Conservation (phyloP, 768 basidiomycete genomes). For the Xerocomus brunneocitrinus region DNA sequence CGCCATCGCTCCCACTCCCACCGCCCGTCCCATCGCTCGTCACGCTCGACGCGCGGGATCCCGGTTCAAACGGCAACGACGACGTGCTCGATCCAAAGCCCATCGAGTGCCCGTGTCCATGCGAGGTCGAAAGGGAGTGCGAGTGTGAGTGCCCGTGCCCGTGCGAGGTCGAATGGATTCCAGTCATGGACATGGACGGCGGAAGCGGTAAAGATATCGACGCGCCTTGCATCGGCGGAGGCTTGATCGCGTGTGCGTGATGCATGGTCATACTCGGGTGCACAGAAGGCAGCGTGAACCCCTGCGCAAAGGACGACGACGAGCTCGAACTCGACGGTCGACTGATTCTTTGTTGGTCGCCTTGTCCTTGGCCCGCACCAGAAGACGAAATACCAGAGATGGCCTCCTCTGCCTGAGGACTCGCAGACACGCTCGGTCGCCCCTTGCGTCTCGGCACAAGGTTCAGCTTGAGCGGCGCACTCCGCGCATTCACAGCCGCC, state of each 20-base stretch:
- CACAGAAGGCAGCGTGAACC: constrained; percentile 30
- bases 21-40: constrained; percentile 30
- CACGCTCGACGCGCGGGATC: constrained; percentile 30
- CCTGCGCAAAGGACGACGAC: constrained; percentile 38
- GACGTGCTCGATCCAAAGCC: constrained; percentile 4
- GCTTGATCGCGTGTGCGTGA: constrained; percentile 17
- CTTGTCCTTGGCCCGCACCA: constrained; percentile 1
- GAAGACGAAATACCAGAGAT: not conserved
- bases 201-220: constrained; percentile 35
- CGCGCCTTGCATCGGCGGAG: constrained; percentile 24
- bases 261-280: not conserved
- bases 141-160: not conserved
- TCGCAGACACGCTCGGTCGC: constrained; percentile 14
- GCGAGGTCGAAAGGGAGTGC: not conserved
- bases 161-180: constrained; percentile 6
- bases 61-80: constrained; percentile 19
- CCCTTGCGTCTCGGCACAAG: constrained; percentile 42
- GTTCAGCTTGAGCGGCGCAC: constrained; percentile 55
- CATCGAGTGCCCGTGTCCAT: not conserved
- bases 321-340: constrained; percentile 38
- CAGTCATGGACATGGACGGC: constrained; percentile 15
- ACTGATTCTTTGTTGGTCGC: constrained; percentile 24
- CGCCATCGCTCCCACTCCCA: constrained; percentile 30
- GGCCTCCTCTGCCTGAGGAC: constrained; percentile 11
- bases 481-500: constrained; percentile 69